phyloP scores from a whole-genome alignment of 306 rosid genomes.

The Medicago lupulina region DNA sequence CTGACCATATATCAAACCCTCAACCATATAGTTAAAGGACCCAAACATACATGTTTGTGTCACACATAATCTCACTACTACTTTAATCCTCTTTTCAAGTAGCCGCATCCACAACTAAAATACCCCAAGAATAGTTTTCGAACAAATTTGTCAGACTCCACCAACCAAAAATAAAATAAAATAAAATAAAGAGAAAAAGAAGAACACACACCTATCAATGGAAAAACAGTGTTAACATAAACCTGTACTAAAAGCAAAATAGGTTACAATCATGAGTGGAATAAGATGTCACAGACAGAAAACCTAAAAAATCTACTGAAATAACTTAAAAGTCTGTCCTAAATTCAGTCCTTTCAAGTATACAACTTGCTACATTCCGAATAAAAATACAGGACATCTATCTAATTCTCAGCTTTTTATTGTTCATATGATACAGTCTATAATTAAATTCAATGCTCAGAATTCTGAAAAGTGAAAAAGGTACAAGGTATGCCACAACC shows the following conservation, averaged over 20 bases:
- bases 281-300: conserved; percentile 31
- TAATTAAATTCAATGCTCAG: conserved; percentile 53
- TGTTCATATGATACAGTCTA: conserved; percentile 54
- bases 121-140: not conserved
- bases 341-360: conserved; percentile 40
- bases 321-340: conserved; percentile 39
- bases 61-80: not conserved
- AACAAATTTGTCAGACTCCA: not conserved
- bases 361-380: conserved; percentile 49
- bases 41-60: too few relatives aligned
- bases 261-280: conserved; percentile 40
- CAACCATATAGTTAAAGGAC: too few relatives aligned
- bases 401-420: conserved; percentile 43
- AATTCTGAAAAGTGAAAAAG: conserved; percentile 50
- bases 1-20: too few relatives aligned
- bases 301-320: conserved; percentile 43
- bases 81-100: conserved; percentile 6
- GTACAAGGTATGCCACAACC: conserved; percentile 48
- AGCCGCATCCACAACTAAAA: not conserved
- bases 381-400: conserved; percentile 46
- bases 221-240: conserved; percentile 24
- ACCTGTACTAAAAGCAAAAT: conserved; percentile 37
- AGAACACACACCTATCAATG: conserved; percentile 7
- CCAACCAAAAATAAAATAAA: not conserved
- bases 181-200: not conserved